Evolutionary conservation across 2,329 filamentous ascomycete species (phyloP).

Genomic region (Corinectria fuckeliana): DNA sequence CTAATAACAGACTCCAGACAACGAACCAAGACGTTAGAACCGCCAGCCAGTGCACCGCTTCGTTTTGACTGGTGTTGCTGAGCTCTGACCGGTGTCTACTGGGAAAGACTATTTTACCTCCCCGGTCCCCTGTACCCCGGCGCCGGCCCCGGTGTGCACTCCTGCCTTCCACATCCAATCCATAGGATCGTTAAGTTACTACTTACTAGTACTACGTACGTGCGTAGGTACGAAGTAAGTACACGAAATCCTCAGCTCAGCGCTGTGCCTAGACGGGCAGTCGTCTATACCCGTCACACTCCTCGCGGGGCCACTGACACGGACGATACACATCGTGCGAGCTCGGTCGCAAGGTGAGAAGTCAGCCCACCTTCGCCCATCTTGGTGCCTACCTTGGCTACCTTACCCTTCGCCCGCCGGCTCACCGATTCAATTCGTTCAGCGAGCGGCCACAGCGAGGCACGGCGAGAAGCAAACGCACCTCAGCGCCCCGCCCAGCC

Average conservation of each 20-base stretch:
- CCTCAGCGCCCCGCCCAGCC: background rate
- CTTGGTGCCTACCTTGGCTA: too few relatives aligned
- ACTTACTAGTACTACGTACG: too few relatives aligned
- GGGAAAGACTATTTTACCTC: constrained; percentile 3
- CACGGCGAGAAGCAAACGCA: background rate
- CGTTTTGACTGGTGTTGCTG: background rate
- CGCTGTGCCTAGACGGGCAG: background rate
- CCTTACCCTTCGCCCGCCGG: constrained; percentile 15
- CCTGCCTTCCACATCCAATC: constrained; percentile 6
- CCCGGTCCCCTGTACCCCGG: constrained; percentile 14
- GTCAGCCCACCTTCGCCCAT: constrained; percentile 31
- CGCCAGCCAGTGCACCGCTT: background rate
- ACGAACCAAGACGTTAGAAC: background rate
- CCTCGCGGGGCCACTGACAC: constrained; percentile 1
- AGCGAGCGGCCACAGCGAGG: constrained; percentile 10
- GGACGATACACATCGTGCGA: constrained; percentile 14
- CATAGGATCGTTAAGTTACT: background rate
- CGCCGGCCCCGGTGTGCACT: constrained; percentile 7
- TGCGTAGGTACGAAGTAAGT: too few relatives aligned
- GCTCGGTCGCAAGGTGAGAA: constrained; percentile 30
- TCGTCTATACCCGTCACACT: constrained; percentile 4
- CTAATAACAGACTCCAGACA: background rate
- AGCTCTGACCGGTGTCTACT: background rate
- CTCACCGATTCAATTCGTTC: too few relatives aligned
- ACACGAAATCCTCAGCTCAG: background rate